phyloP scores from a whole-genome alignment of 1,139 yeast genomes.

The Sugiyamaella sp. region DNA sequence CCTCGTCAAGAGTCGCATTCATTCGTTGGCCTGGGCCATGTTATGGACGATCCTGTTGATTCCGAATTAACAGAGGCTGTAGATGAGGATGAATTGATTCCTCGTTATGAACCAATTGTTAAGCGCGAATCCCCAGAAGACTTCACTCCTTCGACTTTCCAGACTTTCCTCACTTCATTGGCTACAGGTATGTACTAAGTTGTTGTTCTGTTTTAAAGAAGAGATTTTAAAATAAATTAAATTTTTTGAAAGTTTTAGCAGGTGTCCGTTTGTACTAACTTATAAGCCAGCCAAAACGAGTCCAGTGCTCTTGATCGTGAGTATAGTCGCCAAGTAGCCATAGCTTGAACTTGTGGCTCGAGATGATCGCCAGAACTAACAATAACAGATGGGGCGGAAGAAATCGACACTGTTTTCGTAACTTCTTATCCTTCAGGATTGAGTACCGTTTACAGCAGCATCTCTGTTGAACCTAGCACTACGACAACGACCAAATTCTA shows the following conservation, averaged over 20 bases:
- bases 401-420: conserved; percentile 7
- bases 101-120: background rate
- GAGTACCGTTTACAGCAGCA: background rate
- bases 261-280: background rate
- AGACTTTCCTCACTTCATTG: conserved; percentile 6
- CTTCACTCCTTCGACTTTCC: conserved; percentile 2
- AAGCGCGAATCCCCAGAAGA: background rate
- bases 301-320: background rate
- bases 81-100: background rate
- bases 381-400: conserved; percentile 9
- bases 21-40: background rate
- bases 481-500: background rate
- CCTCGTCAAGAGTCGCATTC: background rate
- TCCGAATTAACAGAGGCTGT: background rate
- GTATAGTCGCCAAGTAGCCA: background rate
- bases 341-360: no score
- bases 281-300: background rate
- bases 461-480: background rate
- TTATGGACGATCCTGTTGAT: background rate
- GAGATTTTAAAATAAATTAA: conserved; percentile 1
- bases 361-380: no score
- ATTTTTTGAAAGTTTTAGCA: background rate
- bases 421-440: conserved; percentile 5
- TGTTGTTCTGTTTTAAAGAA: background rate
- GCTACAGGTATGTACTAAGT: conserved; percentile 15